Base-by-base conservation (phyloP, 1,284 basidiomycete genomes). In the Rhodotorula sp. region DNA sequence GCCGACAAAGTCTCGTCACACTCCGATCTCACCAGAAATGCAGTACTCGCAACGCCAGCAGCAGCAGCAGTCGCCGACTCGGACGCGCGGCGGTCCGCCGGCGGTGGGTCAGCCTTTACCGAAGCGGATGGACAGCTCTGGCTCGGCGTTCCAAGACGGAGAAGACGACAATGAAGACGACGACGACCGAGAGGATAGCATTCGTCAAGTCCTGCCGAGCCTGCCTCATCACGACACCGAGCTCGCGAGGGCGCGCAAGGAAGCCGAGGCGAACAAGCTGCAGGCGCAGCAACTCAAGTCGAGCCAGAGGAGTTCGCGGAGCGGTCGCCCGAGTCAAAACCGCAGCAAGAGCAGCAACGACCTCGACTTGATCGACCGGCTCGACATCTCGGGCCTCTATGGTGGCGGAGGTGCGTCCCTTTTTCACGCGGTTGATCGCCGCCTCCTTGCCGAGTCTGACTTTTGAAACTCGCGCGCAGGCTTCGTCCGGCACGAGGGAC, bases 311-410 rank as follows among this genome's bases (percentile, higher is more conserved):
- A 50, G 54, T 31, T 28, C 48, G 50, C 61, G 31, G 49, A 58
- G 57, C 38, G n/a, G 28, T 5, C 54, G 52, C 28, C 66, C 60
- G 18, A 34, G 48, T 47, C 61, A 58, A 50, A 54, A 62, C n/a
- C 54, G 70, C 59, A 62, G 64, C 31, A 73, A 71, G 58, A 68
- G 69, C 56, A 66, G 69, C 61, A 50, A 56, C 48, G 70, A 68
- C 28, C 66, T 75, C 47, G 75, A 76, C 67, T 49, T 76, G 43
- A 76, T 76, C n/a, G 75, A 76, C 64, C 61, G 69, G 5, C 73
- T 76, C 62, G 75, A 76, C 63, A 74, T 76, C 58, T 71, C 68
- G 19, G 75, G 75, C 1, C 56, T 76, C 19, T 76, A 76, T 47
- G 75, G 75, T 45, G 75, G 75, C 14, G 75, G 75, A 60, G 70